Percentiles rank a stretch among this genome's conserved stretches.
Conservation (phyloP, 495 filamentous ascomycete species). For the Penicillium coprophilum region DNA sequence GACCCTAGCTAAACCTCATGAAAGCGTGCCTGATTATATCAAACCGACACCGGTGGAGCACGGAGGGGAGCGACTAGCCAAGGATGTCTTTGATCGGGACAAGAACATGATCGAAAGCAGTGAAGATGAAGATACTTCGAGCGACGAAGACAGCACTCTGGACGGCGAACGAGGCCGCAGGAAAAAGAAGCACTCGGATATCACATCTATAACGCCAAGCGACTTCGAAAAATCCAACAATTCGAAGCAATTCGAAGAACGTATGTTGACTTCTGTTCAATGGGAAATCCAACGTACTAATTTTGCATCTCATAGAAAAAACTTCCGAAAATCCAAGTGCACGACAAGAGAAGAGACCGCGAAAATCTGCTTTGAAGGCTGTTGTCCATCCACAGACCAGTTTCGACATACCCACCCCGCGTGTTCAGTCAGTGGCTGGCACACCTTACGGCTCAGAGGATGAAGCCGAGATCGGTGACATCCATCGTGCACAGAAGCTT, state of each 20-base stretch:
- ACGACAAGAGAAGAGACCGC: constrained; percentile 24
- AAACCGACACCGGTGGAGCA: constrained; percentile 34
- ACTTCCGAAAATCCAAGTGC: constrained; percentile 3
- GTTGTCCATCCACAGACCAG: constrained; percentile 79
- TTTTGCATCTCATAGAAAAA: constrained; percentile 8
- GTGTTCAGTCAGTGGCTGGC: constrained; percentile 60
- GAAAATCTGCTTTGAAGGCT: constrained; percentile 50
- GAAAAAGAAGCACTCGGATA: constrained; percentile 27
- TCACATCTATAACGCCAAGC: constrained; percentile 23
- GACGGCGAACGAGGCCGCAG: constrained; percentile 39
- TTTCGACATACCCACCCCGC: constrained; percentile 57
- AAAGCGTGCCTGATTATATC: constrained; percentile 52
- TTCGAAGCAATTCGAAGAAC: constrained; percentile 53
- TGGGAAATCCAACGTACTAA: constrained; percentile 8
- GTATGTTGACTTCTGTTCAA: constrained; percentile 48
- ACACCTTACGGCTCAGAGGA: constrained; percentile 85
- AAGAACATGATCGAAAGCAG: constrained; percentile 50
- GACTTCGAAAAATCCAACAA: constrained; percentile 23
- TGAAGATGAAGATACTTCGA: constrained; percentile 53
- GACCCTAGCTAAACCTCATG: constrained; percentile 54
- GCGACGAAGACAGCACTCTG: constrained; percentile 43
- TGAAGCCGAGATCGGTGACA: constrained; percentile 79
- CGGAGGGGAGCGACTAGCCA: constrained; percentile 62
- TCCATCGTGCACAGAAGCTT: constrained; percentile 81
- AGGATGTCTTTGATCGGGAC: constrained; percentile 69